phyloP scores from a whole-genome alignment of 2,329 filamentous ascomycete species.

The Parascedosporium putredinis region DNA sequence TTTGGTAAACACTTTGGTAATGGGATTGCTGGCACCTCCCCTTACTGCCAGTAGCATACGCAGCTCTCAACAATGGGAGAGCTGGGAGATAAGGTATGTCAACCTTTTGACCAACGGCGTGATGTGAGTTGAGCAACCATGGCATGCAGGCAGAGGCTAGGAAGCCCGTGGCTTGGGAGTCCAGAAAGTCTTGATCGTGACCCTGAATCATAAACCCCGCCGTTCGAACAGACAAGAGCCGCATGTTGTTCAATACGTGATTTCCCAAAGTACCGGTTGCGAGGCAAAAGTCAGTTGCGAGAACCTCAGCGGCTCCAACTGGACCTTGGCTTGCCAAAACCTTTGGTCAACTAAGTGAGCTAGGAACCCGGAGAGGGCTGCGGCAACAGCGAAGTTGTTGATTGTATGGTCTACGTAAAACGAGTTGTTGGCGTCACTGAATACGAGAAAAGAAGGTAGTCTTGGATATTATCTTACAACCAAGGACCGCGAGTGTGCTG shows the following conservation, averaged over 20 bases:
- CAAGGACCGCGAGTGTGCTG: neutral
- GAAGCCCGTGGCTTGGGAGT: neutral
- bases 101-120: neutral
- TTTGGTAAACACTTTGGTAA: too few relatives aligned
- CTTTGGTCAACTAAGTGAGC: neutral
- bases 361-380: neutral
- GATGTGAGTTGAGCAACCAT: neutral
- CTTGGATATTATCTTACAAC: neutral
- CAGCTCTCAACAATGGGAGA: neutral
- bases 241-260: neutral
- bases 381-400: neutral
- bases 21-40: neutral
- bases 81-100: neutral
- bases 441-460: neutral
- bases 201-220: neutral
- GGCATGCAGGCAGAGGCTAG: conserved; percentile 1
- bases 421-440: neutral
- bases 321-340: neutral
- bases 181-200: neutral
- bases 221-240: neutral
- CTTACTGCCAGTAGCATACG: neutral
- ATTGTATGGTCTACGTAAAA: neutral
- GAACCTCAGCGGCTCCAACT: neutral
- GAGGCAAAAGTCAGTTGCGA: neutral
- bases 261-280: neutral